Conservation (phyloP, 352 stramenopile genomes). For the Lagenidium sp. region DNA sequence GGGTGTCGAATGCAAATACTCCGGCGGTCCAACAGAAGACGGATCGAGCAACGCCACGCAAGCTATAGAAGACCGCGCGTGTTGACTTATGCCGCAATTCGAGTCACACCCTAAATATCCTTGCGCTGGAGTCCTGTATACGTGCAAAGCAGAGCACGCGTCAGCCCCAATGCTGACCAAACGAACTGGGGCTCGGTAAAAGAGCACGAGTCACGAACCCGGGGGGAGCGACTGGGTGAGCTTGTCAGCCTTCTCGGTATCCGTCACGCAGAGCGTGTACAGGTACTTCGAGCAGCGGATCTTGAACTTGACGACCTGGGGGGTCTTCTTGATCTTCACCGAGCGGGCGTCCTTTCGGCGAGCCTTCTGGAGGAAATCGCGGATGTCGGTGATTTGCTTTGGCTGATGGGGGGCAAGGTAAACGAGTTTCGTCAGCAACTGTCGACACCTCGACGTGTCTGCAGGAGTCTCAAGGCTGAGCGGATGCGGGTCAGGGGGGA, state of each 20-base stretch:
- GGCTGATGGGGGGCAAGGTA: too few species aligned
- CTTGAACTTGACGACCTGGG: slow-evolving; percentile 99
- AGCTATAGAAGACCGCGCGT: slow-evolving; percentile 76
- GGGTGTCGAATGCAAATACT: too few species aligned
- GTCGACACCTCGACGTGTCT: too few species aligned
- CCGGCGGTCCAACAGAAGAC: slow-evolving; percentile 8
- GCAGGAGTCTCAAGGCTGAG: too few species aligned
- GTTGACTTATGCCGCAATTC: slow-evolving; percentile 52
- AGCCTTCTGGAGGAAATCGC: slow-evolving; percentile 99
- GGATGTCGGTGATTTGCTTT: slow-evolving; percentile 99
- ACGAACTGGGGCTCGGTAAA: too few species aligned
- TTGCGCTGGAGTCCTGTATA: slow-evolving; percentile 82
- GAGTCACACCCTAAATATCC: slow-evolving; percentile 80
- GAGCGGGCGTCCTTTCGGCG: slow-evolving; percentile 96
- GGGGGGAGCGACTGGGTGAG: slow-evolving; percentile 98
- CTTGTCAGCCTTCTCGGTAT: slow-evolving; percentile 99
- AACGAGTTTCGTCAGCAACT: too few species aligned
- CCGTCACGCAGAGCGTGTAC: slow-evolving; percentile 98
- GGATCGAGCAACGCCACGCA: slow-evolving; percentile 16
- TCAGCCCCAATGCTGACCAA: neutral
- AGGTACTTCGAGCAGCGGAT: slow-evolving; percentile 99
- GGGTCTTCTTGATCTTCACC: slow-evolving; percentile 99
- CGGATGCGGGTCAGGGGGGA: too few species aligned
- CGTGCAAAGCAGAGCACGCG: neutral
- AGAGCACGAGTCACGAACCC: slow-evolving; percentile 42